Conservation (phyloP, 1,284 basidiomycete genomes). For the Sphaerobolus stellatus region DNA sequence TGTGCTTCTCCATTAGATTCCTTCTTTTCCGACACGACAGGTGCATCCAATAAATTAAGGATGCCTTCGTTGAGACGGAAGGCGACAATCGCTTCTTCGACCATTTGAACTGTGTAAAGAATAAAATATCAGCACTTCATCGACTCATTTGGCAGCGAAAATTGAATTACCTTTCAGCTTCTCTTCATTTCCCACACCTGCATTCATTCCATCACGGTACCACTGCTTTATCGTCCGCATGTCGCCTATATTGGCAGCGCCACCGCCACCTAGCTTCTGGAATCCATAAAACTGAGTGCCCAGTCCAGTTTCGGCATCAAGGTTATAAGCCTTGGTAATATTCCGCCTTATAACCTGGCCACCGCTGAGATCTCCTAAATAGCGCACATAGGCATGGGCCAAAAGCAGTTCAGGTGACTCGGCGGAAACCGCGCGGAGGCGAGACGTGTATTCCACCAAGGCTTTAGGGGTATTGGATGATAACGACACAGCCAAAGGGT, state of each 20-base stretch:
- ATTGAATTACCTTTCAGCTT: conserved; percentile 53
- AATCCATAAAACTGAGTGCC: conserved; percentile 77
- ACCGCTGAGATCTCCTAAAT: conserved; percentile 83
- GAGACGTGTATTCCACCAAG: conserved; percentile 50
- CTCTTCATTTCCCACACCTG: conserved; percentile 50
- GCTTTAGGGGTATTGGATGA: conserved; percentile 47
- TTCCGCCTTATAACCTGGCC: conserved; percentile 72
- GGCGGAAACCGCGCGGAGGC: conserved; percentile 48
- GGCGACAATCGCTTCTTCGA: conserved; percentile 66
- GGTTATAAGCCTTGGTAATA: conserved; percentile 65
- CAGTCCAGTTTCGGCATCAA: conserved; percentile 41
- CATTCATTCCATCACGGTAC: conserved; percentile 75
- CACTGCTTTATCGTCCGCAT: conserved; percentile 76
- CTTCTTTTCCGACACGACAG: no score
- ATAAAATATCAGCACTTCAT: conserved; percentile 16
- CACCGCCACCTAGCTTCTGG: conserved; percentile 49
- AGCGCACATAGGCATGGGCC: conserved; percentile 80
- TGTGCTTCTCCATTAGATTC: no score
- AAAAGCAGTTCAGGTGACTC: conserved; percentile 59
- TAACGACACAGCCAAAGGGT: conserved; percentile 51
- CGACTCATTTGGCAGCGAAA: neutral
- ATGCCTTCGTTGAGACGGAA: conserved; percentile 70
- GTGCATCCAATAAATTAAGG: conserved; percentile 47
- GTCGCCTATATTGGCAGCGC: conserved; percentile 50
- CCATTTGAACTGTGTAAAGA: conserved; percentile 36